A percentile compares a stretch with the other conserved stretches of the same genome.
Evolutionary conservation across 2,329 filamentous ascomycete genomes (phyloP).

Genomic region (Fusarium avenaceum): DNA sequence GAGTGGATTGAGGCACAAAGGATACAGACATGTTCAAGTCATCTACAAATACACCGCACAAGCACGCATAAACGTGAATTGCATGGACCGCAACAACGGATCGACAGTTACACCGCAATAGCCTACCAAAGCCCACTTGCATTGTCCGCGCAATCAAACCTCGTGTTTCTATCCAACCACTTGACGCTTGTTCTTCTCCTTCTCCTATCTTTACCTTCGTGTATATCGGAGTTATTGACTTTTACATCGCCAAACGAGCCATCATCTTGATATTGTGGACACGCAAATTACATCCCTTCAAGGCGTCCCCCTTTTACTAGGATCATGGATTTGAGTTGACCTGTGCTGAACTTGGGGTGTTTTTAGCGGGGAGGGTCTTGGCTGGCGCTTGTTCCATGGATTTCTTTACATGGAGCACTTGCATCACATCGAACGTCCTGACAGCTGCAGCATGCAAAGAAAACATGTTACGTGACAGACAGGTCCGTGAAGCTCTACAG

Average conservation of each 20-base stretch:
- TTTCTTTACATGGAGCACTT: conserved; percentile 5
- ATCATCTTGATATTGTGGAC: conserved; percentile 49
- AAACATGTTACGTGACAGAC: conserved; percentile 4
- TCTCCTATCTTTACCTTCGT: conserved; percentile 22
- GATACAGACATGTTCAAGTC: not conserved
- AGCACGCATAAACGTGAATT: conserved; percentile 7
- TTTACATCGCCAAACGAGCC: conserved; percentile 31
- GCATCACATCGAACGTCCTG: conserved; percentile 10
- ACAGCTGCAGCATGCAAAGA: conserved; percentile 7
- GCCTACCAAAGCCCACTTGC: conserved; percentile 25
- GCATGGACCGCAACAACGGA: conserved; percentile 1
- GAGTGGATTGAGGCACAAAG: conserved; percentile 2
- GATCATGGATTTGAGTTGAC: conserved; percentile 34
- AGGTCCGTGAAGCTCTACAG: not conserved
- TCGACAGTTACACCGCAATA: conserved; percentile 20
- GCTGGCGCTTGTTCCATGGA: conserved; percentile 19
- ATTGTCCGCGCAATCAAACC: conserved; percentile 31
- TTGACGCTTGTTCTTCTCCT: conserved; percentile 5
- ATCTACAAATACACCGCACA: not conserved
- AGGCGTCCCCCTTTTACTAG: conserved; percentile 42
- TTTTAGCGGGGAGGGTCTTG: conserved; percentile 35
- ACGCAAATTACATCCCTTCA: conserved; percentile 47
- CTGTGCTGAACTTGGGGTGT: conserved; percentile 35
- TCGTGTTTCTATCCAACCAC: conserved; percentile 30
- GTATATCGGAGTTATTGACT: conserved; percentile 16